Percentiles rank a stretch among this genome's conserved stretches.
Evolutionary conservation across 192 early-diverging fungal genomes (phyloP).

Genomic region (Funneliformis geosporum): DNA sequence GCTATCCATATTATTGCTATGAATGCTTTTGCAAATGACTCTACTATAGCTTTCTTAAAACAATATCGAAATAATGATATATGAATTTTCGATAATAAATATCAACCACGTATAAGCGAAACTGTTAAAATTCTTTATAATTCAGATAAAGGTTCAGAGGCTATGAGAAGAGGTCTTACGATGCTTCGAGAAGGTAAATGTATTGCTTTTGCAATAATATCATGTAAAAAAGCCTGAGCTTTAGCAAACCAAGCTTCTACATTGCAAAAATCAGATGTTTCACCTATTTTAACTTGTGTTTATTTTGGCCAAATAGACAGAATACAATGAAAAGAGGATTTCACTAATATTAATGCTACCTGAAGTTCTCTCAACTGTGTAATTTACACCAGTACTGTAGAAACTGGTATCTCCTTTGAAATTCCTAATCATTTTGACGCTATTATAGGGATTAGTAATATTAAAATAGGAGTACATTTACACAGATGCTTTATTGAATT

Average conservation of each 20-base stretch:
- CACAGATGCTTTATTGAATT: slow-evolving; percentile 15
- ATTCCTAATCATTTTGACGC: too few relatives aligned
- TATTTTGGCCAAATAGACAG: slow-evolving; percentile 29
- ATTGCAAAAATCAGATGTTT: slow-evolving; percentile 18
- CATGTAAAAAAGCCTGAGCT: slow-evolving; percentile 25
- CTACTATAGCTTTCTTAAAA: too few relatives aligned
- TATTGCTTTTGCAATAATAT: too few relatives aligned
- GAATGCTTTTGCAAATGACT: too few relatives aligned
- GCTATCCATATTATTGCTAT: neutral
- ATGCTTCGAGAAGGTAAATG: slow-evolving; percentile 23
- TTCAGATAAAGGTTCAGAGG: slow-evolving; percentile 12
- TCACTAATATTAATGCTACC: too few relatives aligned
- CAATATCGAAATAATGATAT: too few relatives aligned
- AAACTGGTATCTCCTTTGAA: too few relatives aligned
- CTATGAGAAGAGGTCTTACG: slow-evolving; percentile 26
- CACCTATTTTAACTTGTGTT: slow-evolving; percentile 15
- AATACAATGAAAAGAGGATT: slow-evolving; percentile 18
- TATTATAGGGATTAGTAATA: slow-evolving; percentile 26
- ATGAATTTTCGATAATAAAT: slow-evolving; percentile 14
- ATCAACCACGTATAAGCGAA: neutral
- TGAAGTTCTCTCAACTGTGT: too few relatives aligned
- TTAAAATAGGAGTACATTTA: slow-evolving; percentile 20
- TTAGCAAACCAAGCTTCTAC: slow-evolving; percentile 8
- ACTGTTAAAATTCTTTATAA: too few relatives aligned
- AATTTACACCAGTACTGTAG: too few relatives aligned